Evolutionary conservation across 2,329 filamentous ascomycete genomes (phyloP), one percentile per base, ranked within the genome.

Genomic region (Claviceps arundinis): DNA sequence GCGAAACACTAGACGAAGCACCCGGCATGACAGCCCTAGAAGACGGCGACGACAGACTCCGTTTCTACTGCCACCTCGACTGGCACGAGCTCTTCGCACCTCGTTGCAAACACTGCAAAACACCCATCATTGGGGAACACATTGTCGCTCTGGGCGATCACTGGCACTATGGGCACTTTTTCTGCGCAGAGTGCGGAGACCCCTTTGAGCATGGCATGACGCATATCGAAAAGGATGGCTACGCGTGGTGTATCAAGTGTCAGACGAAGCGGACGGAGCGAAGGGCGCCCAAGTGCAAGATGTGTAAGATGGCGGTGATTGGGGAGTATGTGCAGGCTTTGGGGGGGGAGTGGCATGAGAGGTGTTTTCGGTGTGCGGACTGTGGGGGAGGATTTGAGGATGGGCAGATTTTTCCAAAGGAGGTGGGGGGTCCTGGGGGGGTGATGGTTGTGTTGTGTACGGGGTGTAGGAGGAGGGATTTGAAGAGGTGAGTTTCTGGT

Each of bases 11-110:
- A 11, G 71, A 80, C 5, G 83, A 87, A 54, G 71, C 76, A 49
- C 81, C 81, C 2, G 79, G 78, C 34, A 72, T 80, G 64, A 84
- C 81, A 11, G 77, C 78, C 68, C 76, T 76, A 2, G 84, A 87
- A 56, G 86, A 91, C 59, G 83, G 85, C 43, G 85, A 91, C 64
- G 77, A 80, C 40, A 75, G 81, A 11, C 70, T 88, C 46, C 82
- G 91, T 11, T 97, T 97, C 76, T 98, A 87, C 72, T 98, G 93
- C 69, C 91, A 97, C 65, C 78, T 98, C n/a, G 93, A 98, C 72
- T 98, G 90, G 80, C 93, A 98, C 68, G 93, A 98, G 69, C 74
- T 86, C 51, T 98, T 88, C 68, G 89, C 87, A 37, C 93, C 93
- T 4, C 82, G 89, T 43, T 98, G 93, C 76, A 93, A 93, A 70